Conservation (phyloP, 2,329 filamentous ascomycete species). For the Truncatella angustata region DNA sequence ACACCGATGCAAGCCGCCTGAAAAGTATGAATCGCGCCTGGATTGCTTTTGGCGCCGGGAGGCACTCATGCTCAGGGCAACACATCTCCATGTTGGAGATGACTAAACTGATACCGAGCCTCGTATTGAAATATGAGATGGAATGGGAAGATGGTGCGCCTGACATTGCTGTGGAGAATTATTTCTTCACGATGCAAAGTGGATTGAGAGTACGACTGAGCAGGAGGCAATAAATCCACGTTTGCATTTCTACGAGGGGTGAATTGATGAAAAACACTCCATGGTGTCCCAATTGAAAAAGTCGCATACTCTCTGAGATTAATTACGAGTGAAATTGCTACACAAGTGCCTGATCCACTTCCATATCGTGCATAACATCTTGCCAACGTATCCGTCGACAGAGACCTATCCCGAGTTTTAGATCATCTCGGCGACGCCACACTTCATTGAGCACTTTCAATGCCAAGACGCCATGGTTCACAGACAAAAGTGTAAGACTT, state of each 20-base stretch:
- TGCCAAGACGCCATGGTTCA: slow-evolving; percentile 2
- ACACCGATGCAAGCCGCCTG: neutral
- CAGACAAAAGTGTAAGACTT: slow-evolving; percentile 1
- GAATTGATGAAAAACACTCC: neutral
- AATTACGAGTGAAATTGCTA: neutral
- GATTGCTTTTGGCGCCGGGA: slow-evolving; percentile 7
- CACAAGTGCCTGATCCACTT: slow-evolving; percentile 2
- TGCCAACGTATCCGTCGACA: slow-evolving; percentile 2
- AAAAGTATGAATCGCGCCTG: slow-evolving; percentile 2
- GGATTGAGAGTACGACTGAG: neutral
- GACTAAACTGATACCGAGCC: slow-evolving; percentile 5
- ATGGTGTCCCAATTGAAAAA: neutral
- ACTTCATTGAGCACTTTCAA: slow-evolving; percentile 4
- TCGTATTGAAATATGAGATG: slow-evolving; percentile 6
- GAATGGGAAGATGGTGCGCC: slow-evolving; percentile 2
- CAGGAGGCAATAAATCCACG: neutral
- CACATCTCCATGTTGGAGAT: slow-evolving; percentile 10
- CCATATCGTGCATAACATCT: slow-evolving; percentile 8
- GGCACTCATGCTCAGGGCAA: slow-evolving; percentile 7
- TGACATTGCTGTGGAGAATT: slow-evolving; percentile 6
- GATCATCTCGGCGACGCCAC: slow-evolving; percentile 4
- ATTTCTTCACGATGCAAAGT: slow-evolving; percentile 9
- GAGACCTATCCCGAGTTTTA: neutral
- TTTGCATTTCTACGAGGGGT: too few relatives aligned
- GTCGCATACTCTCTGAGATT: too few relatives aligned